Percentiles rank a stretch among this genome's conserved stretches.
Conservation (phyloP, 2,329 filamentous ascomycete genomes). For the Aspergillus thermomutatus region DNA sequence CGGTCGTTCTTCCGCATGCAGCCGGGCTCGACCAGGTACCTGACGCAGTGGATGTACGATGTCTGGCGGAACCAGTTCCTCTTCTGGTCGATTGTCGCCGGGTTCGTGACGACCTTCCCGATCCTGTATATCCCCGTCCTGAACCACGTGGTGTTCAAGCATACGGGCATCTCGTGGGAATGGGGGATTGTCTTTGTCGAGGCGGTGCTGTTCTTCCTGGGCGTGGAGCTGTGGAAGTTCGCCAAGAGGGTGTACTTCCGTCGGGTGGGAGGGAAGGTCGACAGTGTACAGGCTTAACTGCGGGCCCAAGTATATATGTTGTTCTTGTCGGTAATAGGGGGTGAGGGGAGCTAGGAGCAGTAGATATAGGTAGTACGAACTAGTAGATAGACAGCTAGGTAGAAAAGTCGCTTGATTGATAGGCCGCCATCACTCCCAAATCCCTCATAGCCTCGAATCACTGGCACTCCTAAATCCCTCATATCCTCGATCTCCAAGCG, state of each 20-base stretch:
- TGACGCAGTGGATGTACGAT: conserved; percentile 65
- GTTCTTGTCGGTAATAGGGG: no score
- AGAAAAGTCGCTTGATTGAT: background rate
- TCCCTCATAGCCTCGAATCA: background rate
- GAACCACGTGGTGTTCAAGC: conserved; percentile 63
- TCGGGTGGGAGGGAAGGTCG: conserved; percentile 1
- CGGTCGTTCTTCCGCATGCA: conserved; percentile 74
- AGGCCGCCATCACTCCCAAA: background rate
- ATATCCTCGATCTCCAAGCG: conserved; percentile 31
- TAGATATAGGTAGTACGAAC: background rate
- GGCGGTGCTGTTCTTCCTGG: conserved; percentile 58
- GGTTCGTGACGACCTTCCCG: conserved; percentile 57
- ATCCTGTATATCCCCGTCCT: conserved; percentile 66
- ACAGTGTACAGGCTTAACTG: no score
- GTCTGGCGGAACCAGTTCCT: conserved; percentile 71
- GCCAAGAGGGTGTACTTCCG: conserved; percentile 55
- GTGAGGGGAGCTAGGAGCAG: no score
- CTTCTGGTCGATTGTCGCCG: conserved; percentile 61
- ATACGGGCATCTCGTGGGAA: conserved; percentile 62
- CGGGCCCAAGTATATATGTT: no score
- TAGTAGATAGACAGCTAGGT: background rate
- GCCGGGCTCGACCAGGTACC: conserved; percentile 56
- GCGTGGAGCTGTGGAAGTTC: conserved; percentile 64
- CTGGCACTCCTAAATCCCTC: background rate
- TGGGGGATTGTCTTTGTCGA: conserved; percentile 63